Evolutionary conservation across 2,329 filamentous ascomycete species (phyloP).

Genomic region (Talaromyces islandicus): DNA sequence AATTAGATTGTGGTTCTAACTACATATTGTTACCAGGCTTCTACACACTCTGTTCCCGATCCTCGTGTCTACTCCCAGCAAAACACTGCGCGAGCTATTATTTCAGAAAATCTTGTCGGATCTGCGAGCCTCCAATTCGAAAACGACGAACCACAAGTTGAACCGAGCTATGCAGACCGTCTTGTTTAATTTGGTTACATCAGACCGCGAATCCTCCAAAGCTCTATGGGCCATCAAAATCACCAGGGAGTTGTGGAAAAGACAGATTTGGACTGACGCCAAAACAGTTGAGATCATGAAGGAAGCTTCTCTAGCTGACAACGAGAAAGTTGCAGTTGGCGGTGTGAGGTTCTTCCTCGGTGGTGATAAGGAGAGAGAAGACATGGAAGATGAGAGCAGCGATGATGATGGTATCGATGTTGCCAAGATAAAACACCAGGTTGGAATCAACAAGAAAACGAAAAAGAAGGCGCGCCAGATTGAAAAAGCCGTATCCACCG

Average conservation of each 20-base stretch:
- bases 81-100: constrained; percentile 76
- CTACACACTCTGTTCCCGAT: constrained; percentile 93
- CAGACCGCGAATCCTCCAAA: constrained; percentile 76
- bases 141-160: constrained; percentile 81
- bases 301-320: constrained; percentile 79
- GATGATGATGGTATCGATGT: constrained; percentile 73
- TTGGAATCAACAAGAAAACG: constrained; percentile 92
- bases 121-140: constrained; percentile 78
- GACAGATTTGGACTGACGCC: constrained; percentile 91
- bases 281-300: constrained; percentile 98
- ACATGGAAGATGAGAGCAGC: constrained; percentile 81
- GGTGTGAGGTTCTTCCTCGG: constrained; percentile 93
- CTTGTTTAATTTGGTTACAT: constrained; percentile 83
- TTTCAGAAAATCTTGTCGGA: constrained; percentile 89
- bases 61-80: constrained; percentile 84
- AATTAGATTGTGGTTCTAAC: background rate
- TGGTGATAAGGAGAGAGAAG: constrained; percentile 91
- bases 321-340: constrained; percentile 84
- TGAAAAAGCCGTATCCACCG: constrained; percentile 72
- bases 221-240: constrained; percentile 95
- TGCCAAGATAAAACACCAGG: constrained; percentile 73
- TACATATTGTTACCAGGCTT: constrained; percentile 39
- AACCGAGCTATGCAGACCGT: constrained; percentile 92
- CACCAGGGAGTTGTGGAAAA: constrained; percentile 91
- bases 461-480: constrained; percentile 78